These are phyloP conservation scores for Cucumis melo DNA, from an alignment of 306 rosid genomes.

Conservation along the genomic window DNA sequence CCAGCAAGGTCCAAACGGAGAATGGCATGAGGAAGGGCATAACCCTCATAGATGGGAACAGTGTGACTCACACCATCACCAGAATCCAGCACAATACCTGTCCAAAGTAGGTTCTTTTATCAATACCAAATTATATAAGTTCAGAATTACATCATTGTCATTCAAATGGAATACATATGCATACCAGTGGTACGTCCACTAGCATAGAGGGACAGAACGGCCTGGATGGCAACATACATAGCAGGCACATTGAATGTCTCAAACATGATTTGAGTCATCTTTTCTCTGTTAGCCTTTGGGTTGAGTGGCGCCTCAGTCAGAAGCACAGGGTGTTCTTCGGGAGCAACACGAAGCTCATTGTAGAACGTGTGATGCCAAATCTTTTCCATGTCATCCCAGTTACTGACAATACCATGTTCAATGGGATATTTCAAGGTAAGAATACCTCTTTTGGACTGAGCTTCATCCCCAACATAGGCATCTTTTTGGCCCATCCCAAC, in stretches of 20 bases:
- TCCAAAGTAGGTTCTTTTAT: neutral
- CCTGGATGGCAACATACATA: conserved; percentile 34
- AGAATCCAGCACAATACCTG: conserved; percentile 32
- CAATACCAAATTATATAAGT: neutral
- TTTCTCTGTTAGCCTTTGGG: conserved; percentile 31
- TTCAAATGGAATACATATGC: neutral
- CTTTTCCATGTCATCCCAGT: conserved; percentile 34
- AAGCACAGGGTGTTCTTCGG: conserved; percentile 28
- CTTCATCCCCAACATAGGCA: conserved; percentile 34
- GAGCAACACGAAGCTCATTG: conserved; percentile 31
- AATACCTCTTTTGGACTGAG: conserved; percentile 32
- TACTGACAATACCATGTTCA: conserved; percentile 31
- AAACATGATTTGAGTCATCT: conserved; percentile 35
- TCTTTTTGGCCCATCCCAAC: conserved; percentile 34
- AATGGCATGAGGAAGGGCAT: conserved; percentile 29
- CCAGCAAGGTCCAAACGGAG: conserved; percentile 35
- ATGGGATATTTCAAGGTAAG: conserved; percentile 29
- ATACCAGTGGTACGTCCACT: conserved; percentile 35
- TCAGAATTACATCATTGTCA: neutral
- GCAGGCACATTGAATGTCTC: conserved; percentile 34
- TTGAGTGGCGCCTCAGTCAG: conserved; percentile 32
- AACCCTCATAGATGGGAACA: conserved; percentile 28
- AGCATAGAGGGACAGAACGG: conserved; percentile 31
- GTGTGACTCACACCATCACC: conserved; percentile 35
- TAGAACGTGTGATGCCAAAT: conserved; percentile 34